phyloP scores from a whole-genome alignment of 2,329 filamentous ascomycete species.

The Beauveria scarabaeidicola region DNA sequence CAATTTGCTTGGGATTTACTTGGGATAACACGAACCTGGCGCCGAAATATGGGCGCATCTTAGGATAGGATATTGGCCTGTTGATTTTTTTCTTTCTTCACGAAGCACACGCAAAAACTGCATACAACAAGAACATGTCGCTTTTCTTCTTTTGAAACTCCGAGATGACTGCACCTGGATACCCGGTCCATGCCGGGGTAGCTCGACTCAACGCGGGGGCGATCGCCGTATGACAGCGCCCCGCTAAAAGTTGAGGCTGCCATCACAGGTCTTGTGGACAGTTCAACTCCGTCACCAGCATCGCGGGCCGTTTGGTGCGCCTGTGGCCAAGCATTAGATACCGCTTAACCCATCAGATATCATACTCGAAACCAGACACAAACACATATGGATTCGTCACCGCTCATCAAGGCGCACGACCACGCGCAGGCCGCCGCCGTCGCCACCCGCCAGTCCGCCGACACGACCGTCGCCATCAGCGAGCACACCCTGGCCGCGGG shows the following conservation, averaged over 20 bases:
- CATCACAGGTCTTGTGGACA: neutral
- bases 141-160: too few species aligned
- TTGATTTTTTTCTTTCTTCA: neutral
- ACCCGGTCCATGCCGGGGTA: neutral
- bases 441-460: conserved; percentile 61
- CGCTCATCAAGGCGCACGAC: conserved; percentile 62
- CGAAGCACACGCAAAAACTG: neutral
- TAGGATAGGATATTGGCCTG: neutral
- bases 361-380: neutral
- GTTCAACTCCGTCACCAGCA: neutral
- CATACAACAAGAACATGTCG: neutral
- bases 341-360: too few species aligned
- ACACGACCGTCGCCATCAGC: conserved; percentile 74
- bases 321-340: neutral
- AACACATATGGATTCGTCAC: conserved; percentile 28
- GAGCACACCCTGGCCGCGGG: conserved; percentile 83
- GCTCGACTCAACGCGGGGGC: neutral
- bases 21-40: neutral
- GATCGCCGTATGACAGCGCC: neutral
- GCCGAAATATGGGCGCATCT: neutral
- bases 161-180: neutral
- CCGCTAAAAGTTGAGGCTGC: conserved; percentile 1
- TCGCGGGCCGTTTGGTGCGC: conserved; percentile 8
- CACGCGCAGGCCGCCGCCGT: conserved; percentile 82
- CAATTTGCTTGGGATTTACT: conserved; percentile 1